Base-by-base conservation (phyloP, 768 basidiomycete genomes). In the Leccinum olivaceopallidum region DNA sequence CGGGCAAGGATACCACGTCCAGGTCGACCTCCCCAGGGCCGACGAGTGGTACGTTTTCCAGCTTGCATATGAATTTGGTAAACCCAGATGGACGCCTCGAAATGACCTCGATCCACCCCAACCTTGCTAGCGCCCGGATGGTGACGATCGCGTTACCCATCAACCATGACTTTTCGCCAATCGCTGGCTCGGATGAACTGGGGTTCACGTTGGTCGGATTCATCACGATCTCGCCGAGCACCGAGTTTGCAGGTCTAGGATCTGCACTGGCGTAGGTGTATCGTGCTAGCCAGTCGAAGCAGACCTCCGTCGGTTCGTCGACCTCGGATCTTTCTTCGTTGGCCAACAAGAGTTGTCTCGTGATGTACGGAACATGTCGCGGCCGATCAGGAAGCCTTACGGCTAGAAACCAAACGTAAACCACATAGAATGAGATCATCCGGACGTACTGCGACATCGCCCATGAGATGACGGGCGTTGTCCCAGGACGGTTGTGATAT, bases 251-350 rank as follows among this genome's bases (percentile, higher is more conserved):
- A 2, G 96, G 94, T 16, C 91, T 85, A 1, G 96, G 95, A 70
- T 97, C 95, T 16, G 94, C 94, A 67, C 90, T 94, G 14, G 89
- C 94, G 67, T 95, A 98, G 0, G 96, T 90, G 71, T 97, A 97
- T 18, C 97, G 83, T 10, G 94, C 90, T 18, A 99, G 81, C 94
- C 95, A 98, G 72, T 99, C 97, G 69, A 98, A 95, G 75, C 94
- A 96, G 37, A 98, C 96, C 70, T 98, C 94, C 0, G 95, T 92
- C 28, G 89, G 88, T 61, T 92, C 93, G 72, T 98, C 97, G 6
- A 95, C 78, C 44, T 84, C 81, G 2, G 78, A 76, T 56, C 83
- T 84, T 14, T 84, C 87, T 61, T 91, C 89, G 75, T 94, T 94
- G 14, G 94, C 94, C 26, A 94, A 79, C 9, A 95, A 79, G 1